Evolutionary conservation across 345 rosid genomes (phyloP), one percentile per base, ranked within the genome.

Genomic region (Brassica rapa): DNA sequence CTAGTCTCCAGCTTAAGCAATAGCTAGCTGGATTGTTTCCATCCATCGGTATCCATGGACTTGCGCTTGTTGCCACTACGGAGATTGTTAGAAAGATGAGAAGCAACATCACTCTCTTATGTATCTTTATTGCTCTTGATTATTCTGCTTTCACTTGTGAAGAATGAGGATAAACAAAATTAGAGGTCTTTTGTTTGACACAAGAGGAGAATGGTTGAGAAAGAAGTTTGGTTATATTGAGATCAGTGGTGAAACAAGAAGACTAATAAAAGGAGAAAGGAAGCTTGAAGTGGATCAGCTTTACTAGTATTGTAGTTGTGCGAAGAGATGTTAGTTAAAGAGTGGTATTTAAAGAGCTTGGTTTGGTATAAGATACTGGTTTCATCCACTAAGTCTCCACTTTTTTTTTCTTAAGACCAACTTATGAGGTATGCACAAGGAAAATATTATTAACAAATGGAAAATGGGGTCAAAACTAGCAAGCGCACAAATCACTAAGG

Each of bases 1-100:
- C 97, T 73, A 93, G 16, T 80, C 98, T 76, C 98, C 97, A 93
- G 86, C 98, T 93, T 75, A 89, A 82, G 82, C 93, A 91, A 77
- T 83, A 87, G 71, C 80, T 81, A 2, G 66, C 7, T 46, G 57
- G 70, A 67, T 15, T 23, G 62, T 68, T 75, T 8, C 75, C 70
- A 1, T 80, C 87, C n/a, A 63, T 21, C n/a, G 65, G 67, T 2
- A 56, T 10, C 71, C 23, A 64, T 32, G 70, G 59, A 70, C 49
- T 73, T 64, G 66, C 15, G 23, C 71, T 76, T 0, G 51, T 74
- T 55, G 83, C 78, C 69, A 74, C 79, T 27, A 82, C 66, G 2
- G 79, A 82, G 41, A 85, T 16, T 16, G 89, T 79, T 0, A 88
- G 27, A 33, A 86, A 64, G 5, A 86, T 27, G 41, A 86, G 12